Conservation (phyloP, 2,329 filamentous ascomycete species). For the Podosphaera aphanis region DNA sequence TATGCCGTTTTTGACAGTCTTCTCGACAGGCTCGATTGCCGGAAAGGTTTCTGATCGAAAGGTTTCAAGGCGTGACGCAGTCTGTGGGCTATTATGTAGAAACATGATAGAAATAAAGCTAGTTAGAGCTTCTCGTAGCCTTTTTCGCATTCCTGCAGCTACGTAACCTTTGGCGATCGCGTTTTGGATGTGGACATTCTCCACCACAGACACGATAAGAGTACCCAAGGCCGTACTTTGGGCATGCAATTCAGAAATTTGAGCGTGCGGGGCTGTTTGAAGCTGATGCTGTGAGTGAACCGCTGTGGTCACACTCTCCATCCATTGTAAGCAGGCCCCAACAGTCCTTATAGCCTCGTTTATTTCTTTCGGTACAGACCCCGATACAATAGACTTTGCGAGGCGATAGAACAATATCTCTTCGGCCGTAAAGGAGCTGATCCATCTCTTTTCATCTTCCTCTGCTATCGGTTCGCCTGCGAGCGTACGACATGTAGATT, state of each 20-base stretch:
- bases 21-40: conserved; percentile 28
- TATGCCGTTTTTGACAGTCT: conserved; percentile 23
- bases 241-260: conserved; percentile 31
- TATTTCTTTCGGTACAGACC: conserved; percentile 22
- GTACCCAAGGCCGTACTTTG: conserved; percentile 40
- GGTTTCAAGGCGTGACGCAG: conserved; percentile 25
- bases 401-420: conserved; percentile 16
- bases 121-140: conserved; percentile 21
- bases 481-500: conserved; percentile 18
- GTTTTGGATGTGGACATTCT: conserved; percentile 31
- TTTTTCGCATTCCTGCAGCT: conserved; percentile 30
- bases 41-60: conserved; percentile 34
- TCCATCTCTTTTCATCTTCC: conserved; percentile 22
- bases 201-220: conserved; percentile 35
- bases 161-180: conserved; percentile 26
- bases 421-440: conserved; percentile 26
- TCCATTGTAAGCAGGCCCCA: conserved; percentile 30
- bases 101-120: conserved; percentile 29
- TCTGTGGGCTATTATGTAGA: conserved; percentile 30
- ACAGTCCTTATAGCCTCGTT: conserved; percentile 28
- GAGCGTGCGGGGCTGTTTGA: conserved; percentile 19
- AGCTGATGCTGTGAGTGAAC: conserved; percentile 24
- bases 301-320: conserved; percentile 30
- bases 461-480: conserved; percentile 1
- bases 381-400: conserved; percentile 19